These are phyloP conservation scores for Antitrichia curtipendula DNA, from an alignment of 225 moss, liverwort and hornwort genomes.

Conservation along the genomic window DNA sequence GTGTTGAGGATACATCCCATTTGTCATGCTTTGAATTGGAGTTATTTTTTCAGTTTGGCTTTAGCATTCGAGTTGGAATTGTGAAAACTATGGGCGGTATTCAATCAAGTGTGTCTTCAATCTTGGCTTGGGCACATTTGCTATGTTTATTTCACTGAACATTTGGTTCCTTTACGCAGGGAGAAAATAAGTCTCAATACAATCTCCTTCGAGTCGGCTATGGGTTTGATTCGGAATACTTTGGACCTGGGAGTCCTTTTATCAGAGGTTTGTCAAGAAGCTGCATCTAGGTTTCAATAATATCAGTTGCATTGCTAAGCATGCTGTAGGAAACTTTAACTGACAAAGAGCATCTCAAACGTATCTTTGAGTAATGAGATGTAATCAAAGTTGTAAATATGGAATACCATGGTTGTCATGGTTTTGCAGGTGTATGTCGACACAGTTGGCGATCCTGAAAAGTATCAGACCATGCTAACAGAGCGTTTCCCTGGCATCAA, in stretches of 20 bases:
- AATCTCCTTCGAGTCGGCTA: constrained; percentile 73
- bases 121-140: background rate
- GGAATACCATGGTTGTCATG: background rate
- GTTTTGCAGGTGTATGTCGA: constrained; percentile 67
- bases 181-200: constrained; percentile 58
- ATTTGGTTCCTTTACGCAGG: constrained; percentile 15
- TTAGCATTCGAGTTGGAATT: background rate
- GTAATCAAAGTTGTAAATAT: background rate
- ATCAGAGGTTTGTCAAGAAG: constrained; percentile 37
- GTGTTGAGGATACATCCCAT: background rate
- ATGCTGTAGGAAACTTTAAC: background rate
- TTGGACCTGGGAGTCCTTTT: constrained; percentile 44
- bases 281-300: background rate
- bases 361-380: background rate
- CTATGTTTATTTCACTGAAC: background rate
- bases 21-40: background rate
- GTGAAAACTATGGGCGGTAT: background rate
- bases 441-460: constrained; percentile 71
- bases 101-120: background rate
- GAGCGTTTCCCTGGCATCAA: constrained; percentile 58
- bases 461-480: constrained; percentile 52
- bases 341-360: background rate
- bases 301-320: background rate
- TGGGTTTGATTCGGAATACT: constrained; percentile 63
- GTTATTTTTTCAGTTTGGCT: background rate